phyloP scores from a whole-genome alignment of 768 basidiomycete species.

The Auricularia sp. region DNA sequence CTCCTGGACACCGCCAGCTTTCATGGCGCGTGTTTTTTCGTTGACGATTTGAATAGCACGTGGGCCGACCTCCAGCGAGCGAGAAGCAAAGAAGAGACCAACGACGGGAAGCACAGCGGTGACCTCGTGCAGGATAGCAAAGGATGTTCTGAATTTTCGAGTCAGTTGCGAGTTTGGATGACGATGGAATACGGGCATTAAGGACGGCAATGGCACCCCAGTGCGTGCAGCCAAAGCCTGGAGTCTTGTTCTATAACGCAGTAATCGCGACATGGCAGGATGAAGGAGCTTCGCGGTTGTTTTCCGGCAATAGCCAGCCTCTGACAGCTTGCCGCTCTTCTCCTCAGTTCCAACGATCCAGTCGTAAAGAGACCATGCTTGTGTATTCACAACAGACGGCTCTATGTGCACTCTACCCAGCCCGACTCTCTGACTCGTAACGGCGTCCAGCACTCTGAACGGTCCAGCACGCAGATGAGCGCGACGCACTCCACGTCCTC shows the following conservation, averaged over 20 bases:
- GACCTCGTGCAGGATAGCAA: constrained; percentile 75
- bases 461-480: no score
- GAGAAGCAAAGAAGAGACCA: constrained; percentile 60
- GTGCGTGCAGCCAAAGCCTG: constrained; percentile 55
- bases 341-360: no score
- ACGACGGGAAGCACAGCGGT: constrained; percentile 73
- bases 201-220: constrained; percentile 65
- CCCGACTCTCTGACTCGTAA: no score
- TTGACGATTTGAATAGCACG: constrained; percentile 39
- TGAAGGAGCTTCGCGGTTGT: no score
- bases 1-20: not conserved
- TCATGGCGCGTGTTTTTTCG: constrained; percentile 8
- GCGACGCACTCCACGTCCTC: no score
- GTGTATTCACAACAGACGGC: no score
- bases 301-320: no score
- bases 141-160: constrained; percentile 37
- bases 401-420: no score
- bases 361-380: no score
- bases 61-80: constrained; percentile 60
- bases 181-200: constrained; percentile 24
- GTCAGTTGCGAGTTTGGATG: not conserved
- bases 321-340: no score
- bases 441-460: no score
- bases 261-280: not conserved
- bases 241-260: constrained; percentile 45